Evolutionary conservation across 2,329 filamentous ascomycete species (phyloP).

Genomic region (Trichoderma simmonsii): DNA sequence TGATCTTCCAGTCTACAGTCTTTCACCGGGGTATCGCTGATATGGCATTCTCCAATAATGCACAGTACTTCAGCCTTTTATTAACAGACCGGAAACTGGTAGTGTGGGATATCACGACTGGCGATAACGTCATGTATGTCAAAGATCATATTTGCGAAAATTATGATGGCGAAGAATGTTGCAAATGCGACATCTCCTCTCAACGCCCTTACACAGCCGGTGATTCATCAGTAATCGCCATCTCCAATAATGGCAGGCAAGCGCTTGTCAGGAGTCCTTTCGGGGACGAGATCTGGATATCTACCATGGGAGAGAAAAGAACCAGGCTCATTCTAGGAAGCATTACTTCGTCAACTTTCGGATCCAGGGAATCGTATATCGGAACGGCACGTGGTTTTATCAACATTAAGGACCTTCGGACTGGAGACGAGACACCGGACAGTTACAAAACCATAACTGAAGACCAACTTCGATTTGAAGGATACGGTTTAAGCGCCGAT

Average conservation of each 20-base stretch:
- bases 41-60: neutral
- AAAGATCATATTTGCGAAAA: neutral
- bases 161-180: neutral
- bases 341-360: fast-evolving
- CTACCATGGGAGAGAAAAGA: neutral
- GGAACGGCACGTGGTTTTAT: neutral
- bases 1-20: neutral
- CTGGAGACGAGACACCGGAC: neutral
- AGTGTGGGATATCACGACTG: neutral
- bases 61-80: neutral
- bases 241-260: neutral
- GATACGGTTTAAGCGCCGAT: neutral
- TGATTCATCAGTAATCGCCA: neutral
- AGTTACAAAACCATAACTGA: neutral
- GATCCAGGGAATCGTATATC: neutral
- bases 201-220: neutral
- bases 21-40: neutral
- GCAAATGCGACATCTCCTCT: neutral
- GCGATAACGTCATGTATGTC: neutral
- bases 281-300: neutral
- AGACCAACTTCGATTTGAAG: neutral
- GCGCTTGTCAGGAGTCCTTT: neutral
- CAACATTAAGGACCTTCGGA: neutral
- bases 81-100: neutral
- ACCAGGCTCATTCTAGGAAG: neutral